Percentiles rank a stretch among this genome's conserved stretches.
Conservation (phyloP, 169 alveolate genomes). For the Neospora caninum region DNA sequence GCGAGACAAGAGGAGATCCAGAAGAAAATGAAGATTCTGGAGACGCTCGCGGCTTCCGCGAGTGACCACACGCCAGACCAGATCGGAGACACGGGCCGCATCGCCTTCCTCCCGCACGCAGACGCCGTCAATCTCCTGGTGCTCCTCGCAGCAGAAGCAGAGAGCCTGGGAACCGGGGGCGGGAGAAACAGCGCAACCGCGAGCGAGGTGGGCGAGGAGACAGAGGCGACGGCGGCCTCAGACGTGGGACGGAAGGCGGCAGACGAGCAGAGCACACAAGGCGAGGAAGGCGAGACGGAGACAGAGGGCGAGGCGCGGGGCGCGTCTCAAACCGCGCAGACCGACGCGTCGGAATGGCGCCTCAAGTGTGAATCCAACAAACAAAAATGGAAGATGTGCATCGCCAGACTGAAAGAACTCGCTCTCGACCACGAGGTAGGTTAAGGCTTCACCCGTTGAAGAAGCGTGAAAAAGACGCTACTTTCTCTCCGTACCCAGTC, state of each 20-base stretch:
- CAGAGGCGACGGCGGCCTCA: neutral
- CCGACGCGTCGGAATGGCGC: neutral
- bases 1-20: neutral
- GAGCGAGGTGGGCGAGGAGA: too few relatives aligned
- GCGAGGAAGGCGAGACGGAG: neutral
- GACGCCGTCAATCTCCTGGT: neutral
- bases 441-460: neutral
- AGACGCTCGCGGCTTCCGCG: neutral
- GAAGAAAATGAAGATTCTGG: neutral
- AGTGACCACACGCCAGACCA: too few relatives aligned
- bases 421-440: conserved; percentile 47
- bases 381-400: conserved; percentile 39
- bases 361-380: neutral
- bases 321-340: neutral
- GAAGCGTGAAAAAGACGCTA: neutral
- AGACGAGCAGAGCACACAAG: neutral
- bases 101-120: neutral
- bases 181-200: too few relatives aligned
- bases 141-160: neutral
- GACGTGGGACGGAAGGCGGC: neutral
- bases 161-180: neutral
- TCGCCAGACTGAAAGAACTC: conserved; percentile 35
- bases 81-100: neutral
- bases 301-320: neutral
- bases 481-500: too few relatives aligned